Base-by-base conservation (phyloP, 2,329 filamentous ascomycete genomes). In the Remersonia thermophila region DNA sequence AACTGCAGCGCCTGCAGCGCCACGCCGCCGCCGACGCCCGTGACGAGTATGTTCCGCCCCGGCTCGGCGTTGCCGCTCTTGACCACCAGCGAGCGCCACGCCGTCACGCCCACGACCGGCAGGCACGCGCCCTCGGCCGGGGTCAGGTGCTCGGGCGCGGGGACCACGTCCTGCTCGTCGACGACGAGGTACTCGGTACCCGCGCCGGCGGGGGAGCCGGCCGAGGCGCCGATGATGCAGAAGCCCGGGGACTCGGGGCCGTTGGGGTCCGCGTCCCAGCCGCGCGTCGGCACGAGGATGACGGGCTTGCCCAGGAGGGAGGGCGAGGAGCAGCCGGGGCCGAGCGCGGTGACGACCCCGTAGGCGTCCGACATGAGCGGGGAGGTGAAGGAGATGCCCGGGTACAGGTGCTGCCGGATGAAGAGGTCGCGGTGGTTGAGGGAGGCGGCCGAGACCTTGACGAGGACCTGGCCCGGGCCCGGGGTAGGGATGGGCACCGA, bases 361-460 rank as follows among this genome's bases (percentile, higher is more conserved):
- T 72, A 78, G 45, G 84, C 89, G 55, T 96, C 89, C 41, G 86
- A 77, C 17, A 93, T 71, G 29, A 96, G 63, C 1, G 89, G 84
- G 5, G 77, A 67, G 41, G 73, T 69, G 57, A 93, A 93, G 10
- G 81, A 80, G 36, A 85, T 80, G 48, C 74, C 80, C 0, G 89
- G 89, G 65, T 96, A 96, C 28, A 93, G 75, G 53, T 87, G 80
- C 58, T 91, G 86, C 37, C 89, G 83, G 59, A 93, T 82, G 64
- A 95, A 96, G 48, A 93, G 75, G 58, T 96, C 91, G 50, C 87
- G 82, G 64, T 96, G 91, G 65, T 96, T 96, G 34, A 96, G 76
- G 11, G 89, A 81, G 1, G 80, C 83, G 35, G 86, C 83, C 26
- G 73, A 71, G 52, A 96, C 66, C 51, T 74, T 76, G 43, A 96